Evolutionary conservation across 805 yeast genomes (phyloP).

Genomic region (Tetrapisispora phaffii): DNA sequence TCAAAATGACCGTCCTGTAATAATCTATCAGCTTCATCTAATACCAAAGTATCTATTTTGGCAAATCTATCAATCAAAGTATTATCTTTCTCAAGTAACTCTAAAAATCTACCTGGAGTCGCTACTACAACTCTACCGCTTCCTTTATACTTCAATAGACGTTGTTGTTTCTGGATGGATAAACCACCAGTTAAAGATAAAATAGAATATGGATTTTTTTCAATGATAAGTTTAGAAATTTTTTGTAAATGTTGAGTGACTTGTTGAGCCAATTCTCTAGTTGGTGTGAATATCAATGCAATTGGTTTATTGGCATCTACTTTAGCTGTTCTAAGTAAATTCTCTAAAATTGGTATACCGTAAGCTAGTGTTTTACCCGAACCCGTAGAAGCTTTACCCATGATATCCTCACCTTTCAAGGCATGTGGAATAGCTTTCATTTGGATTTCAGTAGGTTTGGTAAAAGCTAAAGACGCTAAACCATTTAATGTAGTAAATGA

Average conservation of each 20-base stretch:
- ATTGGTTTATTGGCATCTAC: conserved; percentile 36
- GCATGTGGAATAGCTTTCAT: conserved; percentile 64
- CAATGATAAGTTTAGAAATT: conserved; percentile 31
- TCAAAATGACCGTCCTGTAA: conserved; percentile 94
- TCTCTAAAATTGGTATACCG: conserved; percentile 84
- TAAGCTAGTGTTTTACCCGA: conserved; percentile 96
- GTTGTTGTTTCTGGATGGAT: conserved; percentile 85
- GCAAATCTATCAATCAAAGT: conserved; percentile 33
- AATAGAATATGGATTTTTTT: conserved; percentile 48
- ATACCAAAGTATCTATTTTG: conserved; percentile 44
- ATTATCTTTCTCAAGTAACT: conserved; percentile 57
- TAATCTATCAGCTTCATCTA: conserved; percentile 94
- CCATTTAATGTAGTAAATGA: conserved; percentile 55
- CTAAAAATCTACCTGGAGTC: conserved; percentile 90
- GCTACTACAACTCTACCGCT: conserved; percentile 77
- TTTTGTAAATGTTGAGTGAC: conserved; percentile 68
- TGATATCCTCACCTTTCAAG: conserved; percentile 63
- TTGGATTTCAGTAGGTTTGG: conserved; percentile 79
- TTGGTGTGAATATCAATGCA: conserved; percentile 85
- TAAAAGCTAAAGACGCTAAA: conserved; percentile 47
- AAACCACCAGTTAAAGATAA: conserved; percentile 88
- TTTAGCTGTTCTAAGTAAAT: conserved; percentile 25
- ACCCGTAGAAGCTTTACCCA: conserved; percentile 96
- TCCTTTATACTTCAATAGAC: conserved; percentile 54
- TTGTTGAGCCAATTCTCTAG: conserved; percentile 93